A percentile compares a stretch with the other conserved stretches of the same genome.
These are phyloP conservation scores for Entomortierella beljakovae DNA, from an alignment of 192 early-diverging fungal genomes.

Conservation along the genomic window DNA sequence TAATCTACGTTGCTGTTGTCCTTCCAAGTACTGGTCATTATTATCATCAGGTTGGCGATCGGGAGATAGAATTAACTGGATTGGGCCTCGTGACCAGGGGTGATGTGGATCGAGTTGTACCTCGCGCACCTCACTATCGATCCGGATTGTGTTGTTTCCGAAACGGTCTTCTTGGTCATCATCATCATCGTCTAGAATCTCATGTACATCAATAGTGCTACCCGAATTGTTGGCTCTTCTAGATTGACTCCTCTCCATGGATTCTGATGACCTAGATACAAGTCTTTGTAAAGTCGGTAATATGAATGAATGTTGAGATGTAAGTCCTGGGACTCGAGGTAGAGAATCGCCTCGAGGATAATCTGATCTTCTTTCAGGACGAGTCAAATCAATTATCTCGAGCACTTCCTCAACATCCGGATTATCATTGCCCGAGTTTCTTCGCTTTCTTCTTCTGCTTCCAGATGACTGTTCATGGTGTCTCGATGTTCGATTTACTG, in stretches of 20 bases:
- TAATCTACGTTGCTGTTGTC: slow-evolving; percentile 12
- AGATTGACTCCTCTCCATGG: slow-evolving; percentile 28
- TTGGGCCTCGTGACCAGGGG: slow-evolving; percentile 39
- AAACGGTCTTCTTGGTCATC: slow-evolving; percentile 26
- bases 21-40: slow-evolving; percentile 9
- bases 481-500: not conserved
- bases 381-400: slow-evolving; percentile 28
- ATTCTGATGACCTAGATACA: slow-evolving; percentile 27
- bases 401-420: slow-evolving; percentile 28
- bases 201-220: slow-evolving; percentile 19
- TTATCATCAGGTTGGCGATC: not conserved
- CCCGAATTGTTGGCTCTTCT: not conserved
- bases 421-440: slow-evolving; percentile 2
- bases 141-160: slow-evolving; percentile 29
- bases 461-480: no score
- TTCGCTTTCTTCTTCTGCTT: no score
- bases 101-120: slow-evolving; percentile 37
- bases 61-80: slow-evolving; percentile 31
- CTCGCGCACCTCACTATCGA: slow-evolving; percentile 41
- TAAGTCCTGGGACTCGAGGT: slow-evolving; percentile 29
- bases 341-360: slow-evolving; percentile 29
- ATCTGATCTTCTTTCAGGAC: slow-evolving; percentile 1
- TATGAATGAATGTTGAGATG: slow-evolving; percentile 11
- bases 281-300: slow-evolving; percentile 36
- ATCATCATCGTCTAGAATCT: slow-evolving; percentile 35